Percentiles rank a stretch among this genome's conserved stretches.
Conservation (phyloP, 2,329 filamentous ascomycete genomes). For the Alternaria gaisen region DNA sequence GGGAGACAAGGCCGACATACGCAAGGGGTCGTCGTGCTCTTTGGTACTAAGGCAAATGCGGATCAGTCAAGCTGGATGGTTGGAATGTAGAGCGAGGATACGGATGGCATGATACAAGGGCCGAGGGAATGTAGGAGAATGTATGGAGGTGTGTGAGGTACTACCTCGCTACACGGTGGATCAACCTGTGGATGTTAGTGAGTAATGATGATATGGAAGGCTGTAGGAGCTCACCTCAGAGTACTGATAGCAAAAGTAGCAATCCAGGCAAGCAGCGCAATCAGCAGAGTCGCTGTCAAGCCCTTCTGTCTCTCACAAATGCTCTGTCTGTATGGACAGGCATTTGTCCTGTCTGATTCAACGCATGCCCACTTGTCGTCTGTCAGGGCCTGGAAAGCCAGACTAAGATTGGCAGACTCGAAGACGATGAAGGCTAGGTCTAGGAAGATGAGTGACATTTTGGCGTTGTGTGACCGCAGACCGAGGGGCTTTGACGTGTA, state of each 20-base stretch:
- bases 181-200: slow-evolving; percentile 33
- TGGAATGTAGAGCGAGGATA: slow-evolving; percentile 5
- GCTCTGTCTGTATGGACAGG: slow-evolving; percentile 43
- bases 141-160: slow-evolving; percentile 19
- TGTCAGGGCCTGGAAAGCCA: slow-evolving; percentile 85
- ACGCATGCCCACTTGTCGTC: slow-evolving; percentile 65
- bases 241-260: slow-evolving; percentile 85
- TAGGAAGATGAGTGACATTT: slow-evolving; percentile 87
- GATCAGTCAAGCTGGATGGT: slow-evolving; percentile 11
- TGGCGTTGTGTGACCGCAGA: slow-evolving; percentile 81
- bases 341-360: slow-evolving; percentile 16
- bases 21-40: slow-evolving; percentile 6
- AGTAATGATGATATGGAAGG: background rate
- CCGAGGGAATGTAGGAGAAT: slow-evolving; percentile 4
- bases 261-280: slow-evolving; percentile 89
- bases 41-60: slow-evolving; percentile 3
- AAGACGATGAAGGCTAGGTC: slow-evolving; percentile 98
- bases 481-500: slow-evolving; percentile 94
- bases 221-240: slow-evolving; percentile 38
- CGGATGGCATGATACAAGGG: slow-evolving; percentile 7
- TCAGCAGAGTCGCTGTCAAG: slow-evolving; percentile 78
- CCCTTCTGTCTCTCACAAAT: slow-evolving; percentile 73
- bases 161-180: slow-evolving; percentile 43
- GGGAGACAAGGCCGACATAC: slow-evolving; percentile 12
- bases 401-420: slow-evolving; percentile 88